Conservation (phyloP, 495 filamentous ascomycete genomes). For the Symbiotaphrina buchneri region DNA sequence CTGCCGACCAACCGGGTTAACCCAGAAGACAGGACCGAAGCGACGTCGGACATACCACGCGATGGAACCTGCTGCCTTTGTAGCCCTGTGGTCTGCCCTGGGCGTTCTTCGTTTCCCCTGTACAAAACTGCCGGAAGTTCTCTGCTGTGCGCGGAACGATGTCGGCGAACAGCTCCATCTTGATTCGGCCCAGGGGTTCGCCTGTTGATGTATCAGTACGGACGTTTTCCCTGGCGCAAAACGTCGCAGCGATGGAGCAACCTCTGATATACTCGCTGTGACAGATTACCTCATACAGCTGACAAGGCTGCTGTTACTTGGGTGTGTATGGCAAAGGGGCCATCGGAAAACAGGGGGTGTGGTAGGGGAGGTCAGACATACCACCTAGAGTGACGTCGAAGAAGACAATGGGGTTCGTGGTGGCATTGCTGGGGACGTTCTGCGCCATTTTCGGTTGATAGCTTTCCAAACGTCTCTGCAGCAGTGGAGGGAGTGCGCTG, state of each 20-base stretch:
- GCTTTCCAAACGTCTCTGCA: too few species aligned
- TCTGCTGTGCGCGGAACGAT: slow-evolving; percentile 74
- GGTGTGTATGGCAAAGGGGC: too few species aligned
- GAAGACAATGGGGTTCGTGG: slow-evolving; percentile 49
- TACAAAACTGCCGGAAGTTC: slow-evolving; percentile 95
- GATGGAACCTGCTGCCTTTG: slow-evolving; percentile 85
- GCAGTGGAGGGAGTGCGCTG: too few species aligned
- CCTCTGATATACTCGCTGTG: too few species aligned
- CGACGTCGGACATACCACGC: slow-evolving; percentile 41
- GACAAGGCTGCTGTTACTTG: too few species aligned
- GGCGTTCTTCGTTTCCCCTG: slow-evolving; percentile 68
- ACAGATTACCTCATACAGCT: too few species aligned
- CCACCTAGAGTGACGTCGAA: slow-evolving; percentile 86
- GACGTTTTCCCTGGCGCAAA: not conserved
- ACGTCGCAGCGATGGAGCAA: too few species aligned
- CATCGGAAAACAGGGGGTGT: too few species aligned
- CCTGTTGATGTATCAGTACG: slow-evolving; percentile 22
- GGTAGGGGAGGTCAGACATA: too few species aligned
- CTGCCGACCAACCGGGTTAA: slow-evolving; percentile 20
- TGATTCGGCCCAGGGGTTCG: slow-evolving; percentile 76
- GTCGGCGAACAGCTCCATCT: slow-evolving; percentile 81
- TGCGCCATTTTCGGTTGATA: not conserved
- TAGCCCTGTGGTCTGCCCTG: slow-evolving; percentile 76
- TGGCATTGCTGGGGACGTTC: not conserved
- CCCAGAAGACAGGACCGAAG: too few species aligned